These are phyloP conservation scores for Thalassiosira mediterranea DNA, from an alignment of 352 stramenopile genomes.

Conservation along the genomic window DNA sequence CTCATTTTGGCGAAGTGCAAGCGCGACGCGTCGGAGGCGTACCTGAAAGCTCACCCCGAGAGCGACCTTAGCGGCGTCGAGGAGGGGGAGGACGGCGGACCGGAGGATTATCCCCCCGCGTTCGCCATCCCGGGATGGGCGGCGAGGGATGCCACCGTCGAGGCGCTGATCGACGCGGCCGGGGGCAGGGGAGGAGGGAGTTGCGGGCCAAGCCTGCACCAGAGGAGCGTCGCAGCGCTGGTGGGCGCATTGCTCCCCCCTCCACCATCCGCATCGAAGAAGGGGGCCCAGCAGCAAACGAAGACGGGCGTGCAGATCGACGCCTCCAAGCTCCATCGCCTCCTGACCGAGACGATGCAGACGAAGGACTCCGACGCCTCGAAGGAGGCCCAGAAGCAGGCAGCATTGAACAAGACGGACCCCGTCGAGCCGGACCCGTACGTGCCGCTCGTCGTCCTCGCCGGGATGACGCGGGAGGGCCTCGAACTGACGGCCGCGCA, in stretches of 20 bases:
- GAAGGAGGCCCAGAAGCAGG: constrained; percentile 19
- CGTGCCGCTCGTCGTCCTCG: constrained; percentile 39
- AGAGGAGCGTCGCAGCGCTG: constrained; percentile 44
- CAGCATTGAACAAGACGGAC: constrained; percentile 27
- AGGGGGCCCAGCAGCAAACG: not conserved
- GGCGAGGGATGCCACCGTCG: constrained; percentile 59
- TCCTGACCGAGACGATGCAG: constrained; percentile 30
- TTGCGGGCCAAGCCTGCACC: constrained; percentile 46
- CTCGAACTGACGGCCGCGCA: constrained; percentile 56
- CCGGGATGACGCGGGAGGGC: constrained; percentile 39
- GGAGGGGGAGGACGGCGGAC: constrained; percentile 18
- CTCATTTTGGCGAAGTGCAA: constrained; percentile 63
- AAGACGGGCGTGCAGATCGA: not conserved
- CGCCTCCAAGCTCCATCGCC: constrained; percentile 22
- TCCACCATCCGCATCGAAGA: not conserved
- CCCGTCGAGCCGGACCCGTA: constrained; percentile 38
- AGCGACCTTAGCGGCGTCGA: constrained; percentile 18
- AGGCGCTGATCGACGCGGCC: constrained; percentile 69
- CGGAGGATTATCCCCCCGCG: constrained; percentile 59
- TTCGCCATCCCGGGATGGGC: constrained; percentile 74
- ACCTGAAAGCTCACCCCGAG: constrained; percentile 2
- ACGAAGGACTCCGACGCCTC: constrained; percentile 31
- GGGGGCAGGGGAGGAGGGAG: not conserved
- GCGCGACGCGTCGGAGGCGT: constrained; percentile 46
- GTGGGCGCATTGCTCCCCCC: constrained; percentile 42